Base-by-base conservation (phyloP, 208 protist genomes). In the Naegleria lovaniensis region DNA sequence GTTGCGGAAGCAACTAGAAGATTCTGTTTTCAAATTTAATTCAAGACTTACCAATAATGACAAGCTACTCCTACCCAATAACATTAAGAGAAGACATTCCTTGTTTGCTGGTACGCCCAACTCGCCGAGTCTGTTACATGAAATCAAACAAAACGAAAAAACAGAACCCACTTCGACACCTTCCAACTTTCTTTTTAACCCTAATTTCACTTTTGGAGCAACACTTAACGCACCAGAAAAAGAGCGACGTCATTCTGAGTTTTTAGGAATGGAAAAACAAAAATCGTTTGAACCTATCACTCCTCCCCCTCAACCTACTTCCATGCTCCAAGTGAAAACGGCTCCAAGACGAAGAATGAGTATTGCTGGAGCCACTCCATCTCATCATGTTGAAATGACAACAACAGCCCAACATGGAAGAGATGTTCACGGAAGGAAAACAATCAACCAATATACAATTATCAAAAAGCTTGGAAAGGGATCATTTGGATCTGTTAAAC, bases 361-460 rank as follows among this genome's bases (percentile, higher is more conserved):
- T 67, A 67, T 67, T 67, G 11, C 55, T 3, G 43, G 43, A 48
- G 55, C 22, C 1, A 22, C 55, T 67, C 55, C 55, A 29, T 29
- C 11, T 2, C 55, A 67, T 67, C 11, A 67, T 15, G 90, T 91
- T 52, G 40, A 51, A 58, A 89, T 91, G 52, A 92, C 91, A 0
- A 90, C 19, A 33, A 87, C 9, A 15, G 89, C 85, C 11, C 52
- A 29, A n/a, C 13, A 40, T 16, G n/a, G 87, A 33, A 83, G 91
- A 59, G 92, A 93, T 51, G 0, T 33, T 16, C 55, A 84, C 13
- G 96, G 96, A 48, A 97, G 96, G 91, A 96, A 95, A 76, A 94
- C 96, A 43, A 96, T 98, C 55, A 98, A 98, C 91, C 95, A 97
- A 76, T 98, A 98, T 92, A 94, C 95, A 0, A 94, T 98, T 39